phyloP scores from a whole-genome alignment of 768 basidiomycete genomes.

The Lentinula sp. region DNA sequence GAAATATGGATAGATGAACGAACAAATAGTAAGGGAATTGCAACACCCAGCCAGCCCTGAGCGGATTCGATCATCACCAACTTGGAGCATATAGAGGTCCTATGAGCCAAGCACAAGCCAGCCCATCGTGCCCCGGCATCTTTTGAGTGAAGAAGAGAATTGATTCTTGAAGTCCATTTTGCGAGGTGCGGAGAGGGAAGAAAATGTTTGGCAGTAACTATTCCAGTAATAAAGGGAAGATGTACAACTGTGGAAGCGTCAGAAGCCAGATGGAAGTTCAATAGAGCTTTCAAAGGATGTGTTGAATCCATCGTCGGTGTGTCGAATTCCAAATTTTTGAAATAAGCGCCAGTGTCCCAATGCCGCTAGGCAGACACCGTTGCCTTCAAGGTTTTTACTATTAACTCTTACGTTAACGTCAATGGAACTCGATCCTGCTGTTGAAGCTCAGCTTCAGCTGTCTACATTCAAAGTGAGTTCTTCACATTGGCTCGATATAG shows the following conservation, averaged over 20 bases:
- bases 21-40: slow-evolving; percentile 66
- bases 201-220: slow-evolving; percentile 49
- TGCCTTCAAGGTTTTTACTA: neutral
- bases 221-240: slow-evolving; percentile 51
- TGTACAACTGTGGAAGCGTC: slow-evolving; percentile 57
- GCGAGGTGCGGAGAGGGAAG: slow-evolving; percentile 57
- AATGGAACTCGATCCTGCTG: slow-evolving; percentile 41
- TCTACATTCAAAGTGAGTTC: slow-evolving; percentile 47
- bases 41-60: slow-evolving; percentile 63
- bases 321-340: slow-evolving; percentile 2
- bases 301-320: slow-evolving; percentile 31
- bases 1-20: slow-evolving; percentile 28
- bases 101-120: slow-evolving; percentile 68
- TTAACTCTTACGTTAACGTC: neutral
- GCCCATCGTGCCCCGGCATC: slow-evolving; percentile 76
- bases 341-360: neutral
- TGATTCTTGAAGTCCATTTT: slow-evolving; percentile 74
- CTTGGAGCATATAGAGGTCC: slow-evolving; percentile 54
- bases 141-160: slow-evolving; percentile 72
- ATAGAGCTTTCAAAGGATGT: slow-evolving; percentile 54
- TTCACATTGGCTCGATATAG: neutral
- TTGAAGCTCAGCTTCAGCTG: slow-evolving; percentile 47
- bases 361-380: neutral
- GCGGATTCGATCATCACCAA: slow-evolving; percentile 62
- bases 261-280: slow-evolving; percentile 69